Percentiles rank a stretch among this genome's conserved stretches.
phyloP scores from a whole-genome alignment of 2,329 filamentous ascomycete species.

The Pseudofabraea citricarpa region DNA sequence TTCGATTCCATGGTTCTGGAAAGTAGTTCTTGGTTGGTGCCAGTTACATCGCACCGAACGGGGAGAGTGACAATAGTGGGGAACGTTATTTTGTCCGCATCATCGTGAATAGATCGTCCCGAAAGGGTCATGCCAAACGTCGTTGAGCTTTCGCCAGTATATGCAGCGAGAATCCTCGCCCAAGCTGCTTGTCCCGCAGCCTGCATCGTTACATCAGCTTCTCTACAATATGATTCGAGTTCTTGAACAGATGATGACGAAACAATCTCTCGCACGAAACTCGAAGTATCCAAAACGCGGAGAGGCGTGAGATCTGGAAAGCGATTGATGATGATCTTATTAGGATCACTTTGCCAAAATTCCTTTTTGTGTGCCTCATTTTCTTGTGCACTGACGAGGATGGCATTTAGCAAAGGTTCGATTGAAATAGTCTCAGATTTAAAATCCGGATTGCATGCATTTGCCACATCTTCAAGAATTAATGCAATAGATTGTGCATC shows the following conservation, averaged over 20 bases:
- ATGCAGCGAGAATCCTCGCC: conserved; percentile 69
- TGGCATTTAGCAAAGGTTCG: conserved; percentile 36
- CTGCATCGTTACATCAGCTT: conserved; percentile 66
- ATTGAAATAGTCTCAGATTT: conserved; percentile 29
- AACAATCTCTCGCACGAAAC: conserved; percentile 30
- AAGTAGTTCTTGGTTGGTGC: conserved; percentile 54
- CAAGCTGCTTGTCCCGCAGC: conserved; percentile 73
- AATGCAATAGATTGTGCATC: conserved; percentile 70
- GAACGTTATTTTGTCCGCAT: conserved; percentile 58
- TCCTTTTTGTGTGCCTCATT: conserved; percentile 28
- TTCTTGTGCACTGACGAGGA: conserved; percentile 33
- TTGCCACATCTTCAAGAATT: conserved; percentile 57
- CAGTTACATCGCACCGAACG: conserved; percentile 51
- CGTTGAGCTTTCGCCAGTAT: conserved; percentile 68
- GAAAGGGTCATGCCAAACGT: conserved; percentile 80
- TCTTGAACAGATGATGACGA: conserved; percentile 35
- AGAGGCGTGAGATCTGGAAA: conserved; percentile 75
- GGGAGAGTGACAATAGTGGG: conserved; percentile 83
- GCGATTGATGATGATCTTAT: conserved; percentile 53
- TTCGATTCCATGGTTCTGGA: conserved; percentile 62
- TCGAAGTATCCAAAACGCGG: conserved; percentile 27
- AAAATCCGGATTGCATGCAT: conserved; percentile 28
- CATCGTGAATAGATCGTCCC: conserved; percentile 57
- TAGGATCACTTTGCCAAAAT: conserved; percentile 61
- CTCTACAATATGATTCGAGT: conserved; percentile 52